phyloP scores from a whole-genome alignment of 177 flowering plant species.

The Vitis hybrid region DNA sequence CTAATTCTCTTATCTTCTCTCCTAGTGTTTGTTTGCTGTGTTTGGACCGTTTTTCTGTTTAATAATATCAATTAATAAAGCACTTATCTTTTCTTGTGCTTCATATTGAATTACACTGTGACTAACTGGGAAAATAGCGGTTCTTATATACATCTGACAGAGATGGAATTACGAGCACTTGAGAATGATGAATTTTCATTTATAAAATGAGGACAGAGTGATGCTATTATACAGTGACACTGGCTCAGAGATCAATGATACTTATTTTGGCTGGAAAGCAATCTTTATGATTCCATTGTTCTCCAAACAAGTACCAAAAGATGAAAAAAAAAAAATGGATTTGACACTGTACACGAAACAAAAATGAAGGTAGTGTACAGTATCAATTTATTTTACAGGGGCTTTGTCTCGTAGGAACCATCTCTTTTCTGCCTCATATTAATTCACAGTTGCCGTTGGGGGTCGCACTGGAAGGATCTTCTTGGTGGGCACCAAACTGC shows the following conservation, averaged over 20 bases:
- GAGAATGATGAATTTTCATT: too few relatives aligned
- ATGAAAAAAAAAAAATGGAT: neutral
- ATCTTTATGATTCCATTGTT: neutral
- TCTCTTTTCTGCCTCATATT: constrained; percentile 23
- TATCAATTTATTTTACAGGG: constrained; percentile 31
- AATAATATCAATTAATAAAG: too few relatives aligned
- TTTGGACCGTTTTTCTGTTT: neutral
- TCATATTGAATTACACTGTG: too few relatives aligned
- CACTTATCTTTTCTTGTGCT: too few relatives aligned
- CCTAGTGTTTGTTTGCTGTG: neutral
- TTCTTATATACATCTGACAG: too few relatives aligned
- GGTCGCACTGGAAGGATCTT: neutral
- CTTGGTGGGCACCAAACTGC: constrained; percentile 1
- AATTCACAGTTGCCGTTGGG: constrained; percentile 27
- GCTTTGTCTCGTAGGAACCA: constrained; percentile 1
- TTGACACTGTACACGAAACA: constrained; percentile 32
- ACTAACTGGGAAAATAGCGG: too few relatives aligned
- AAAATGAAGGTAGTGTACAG: constrained; percentile 30
- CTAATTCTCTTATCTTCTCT: constrained; percentile 15
- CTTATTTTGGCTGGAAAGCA: neutral
- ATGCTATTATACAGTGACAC: too few relatives aligned
- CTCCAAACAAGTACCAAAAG: neutral
- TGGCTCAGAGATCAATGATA: neutral
- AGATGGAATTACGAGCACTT: too few relatives aligned
- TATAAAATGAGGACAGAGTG: too few relatives aligned